phyloP scores from a whole-genome alignment of 805 yeast species.

The Millerozyma miso region DNA sequence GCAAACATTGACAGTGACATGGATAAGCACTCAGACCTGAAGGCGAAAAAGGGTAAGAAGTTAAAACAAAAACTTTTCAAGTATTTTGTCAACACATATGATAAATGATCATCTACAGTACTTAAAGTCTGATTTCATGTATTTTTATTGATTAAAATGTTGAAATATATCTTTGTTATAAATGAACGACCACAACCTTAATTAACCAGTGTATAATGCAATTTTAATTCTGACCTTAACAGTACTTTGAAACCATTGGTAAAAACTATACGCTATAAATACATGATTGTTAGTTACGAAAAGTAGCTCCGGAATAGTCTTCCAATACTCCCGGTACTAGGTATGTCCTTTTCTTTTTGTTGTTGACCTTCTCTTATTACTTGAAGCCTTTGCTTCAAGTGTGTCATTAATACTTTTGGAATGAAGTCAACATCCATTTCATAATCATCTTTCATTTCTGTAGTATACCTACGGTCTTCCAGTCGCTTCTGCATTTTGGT shows the following conservation, averaged over 20 bases:
- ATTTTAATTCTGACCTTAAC: no score
- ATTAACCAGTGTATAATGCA: no score
- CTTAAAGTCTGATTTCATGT: no score
- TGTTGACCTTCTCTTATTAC: background rate
- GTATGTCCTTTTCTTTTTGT: background rate
- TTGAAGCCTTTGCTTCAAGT: background rate
- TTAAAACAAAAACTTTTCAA: slow-evolving; percentile 22
- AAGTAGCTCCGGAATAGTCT: background rate
- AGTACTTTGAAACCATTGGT: no score
- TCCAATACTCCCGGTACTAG: background rate
- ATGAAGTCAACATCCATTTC: background rate
- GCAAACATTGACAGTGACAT: background rate
- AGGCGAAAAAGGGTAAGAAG: slow-evolving; percentile 11
- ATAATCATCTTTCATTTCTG: background rate
- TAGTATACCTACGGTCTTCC: background rate
- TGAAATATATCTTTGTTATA: no score
- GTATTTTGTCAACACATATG: slow-evolving; percentile 29
- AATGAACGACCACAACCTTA: no score
- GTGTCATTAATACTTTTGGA: background rate
- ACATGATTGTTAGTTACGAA: no score
- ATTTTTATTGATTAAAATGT: no score
- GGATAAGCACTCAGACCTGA: background rate
- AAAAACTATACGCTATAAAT: no score
- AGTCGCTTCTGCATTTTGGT: background rate
- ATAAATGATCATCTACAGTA: slow-evolving; percentile 7